Conservation (phyloP, 768 basidiomycete species). For the Nidula microcarpa region DNA sequence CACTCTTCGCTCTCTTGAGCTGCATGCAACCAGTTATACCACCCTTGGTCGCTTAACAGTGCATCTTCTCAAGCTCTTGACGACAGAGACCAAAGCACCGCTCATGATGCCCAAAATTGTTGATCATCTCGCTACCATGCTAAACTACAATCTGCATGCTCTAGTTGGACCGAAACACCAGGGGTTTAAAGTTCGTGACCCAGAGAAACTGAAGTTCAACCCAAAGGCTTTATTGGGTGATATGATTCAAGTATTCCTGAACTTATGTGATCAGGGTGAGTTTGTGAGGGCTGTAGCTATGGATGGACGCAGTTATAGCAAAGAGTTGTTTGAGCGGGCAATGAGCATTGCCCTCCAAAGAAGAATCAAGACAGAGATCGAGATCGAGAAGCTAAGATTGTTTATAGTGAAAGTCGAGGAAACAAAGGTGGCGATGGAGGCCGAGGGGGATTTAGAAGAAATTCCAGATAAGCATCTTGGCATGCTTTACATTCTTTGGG, state of each 20-base stretch:
- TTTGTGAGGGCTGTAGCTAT: slow-evolving; percentile 86
- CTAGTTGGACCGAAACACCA: slow-evolving; percentile 88
- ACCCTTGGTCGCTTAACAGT: slow-evolving; percentile 89
- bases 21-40: slow-evolving; percentile 81
- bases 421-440: slow-evolving; percentile 70
- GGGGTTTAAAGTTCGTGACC: slow-evolving; percentile 80
- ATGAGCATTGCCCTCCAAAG: slow-evolving; percentile 60
- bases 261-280: slow-evolving; percentile 72
- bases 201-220: slow-evolving; percentile 87
- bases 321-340: slow-evolving; percentile 79
- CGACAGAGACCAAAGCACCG: slow-evolving; percentile 84
- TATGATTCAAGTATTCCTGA: slow-evolving; percentile 86
- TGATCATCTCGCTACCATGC: slow-evolving; percentile 91
- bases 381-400: slow-evolving; percentile 62
- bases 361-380: slow-evolving; percentile 69
- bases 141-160: slow-evolving; percentile 89
- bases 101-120: slow-evolving; percentile 98
- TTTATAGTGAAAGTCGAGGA: slow-evolving; percentile 86
- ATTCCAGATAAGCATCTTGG: slow-evolving; percentile 95
- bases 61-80: slow-evolving; percentile 90
- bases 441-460: slow-evolving; percentile 89
- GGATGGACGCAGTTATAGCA: slow-evolving; percentile 91
- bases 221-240: slow-evolving; percentile 80
- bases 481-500: slow-evolving; percentile 28
- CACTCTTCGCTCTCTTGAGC: slow-evolving; percentile 75